Conservation (phyloP, 108 stramenopile genomes). For the Hondaea fermentalgiana region DNA sequence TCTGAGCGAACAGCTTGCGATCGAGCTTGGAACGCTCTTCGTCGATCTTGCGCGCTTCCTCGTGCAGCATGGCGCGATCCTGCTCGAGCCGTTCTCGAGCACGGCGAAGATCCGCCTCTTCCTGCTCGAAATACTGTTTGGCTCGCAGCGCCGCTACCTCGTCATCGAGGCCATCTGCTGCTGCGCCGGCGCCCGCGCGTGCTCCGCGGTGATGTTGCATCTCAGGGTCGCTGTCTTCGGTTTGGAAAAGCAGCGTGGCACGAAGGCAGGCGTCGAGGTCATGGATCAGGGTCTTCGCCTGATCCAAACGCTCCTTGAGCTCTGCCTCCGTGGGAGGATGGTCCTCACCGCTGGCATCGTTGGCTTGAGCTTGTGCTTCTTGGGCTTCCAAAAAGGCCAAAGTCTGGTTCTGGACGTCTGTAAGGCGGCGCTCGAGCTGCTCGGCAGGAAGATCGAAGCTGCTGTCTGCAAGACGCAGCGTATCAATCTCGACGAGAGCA, state of each 20-base stretch:
- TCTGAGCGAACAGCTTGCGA: background rate
- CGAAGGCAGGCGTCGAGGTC: background rate
- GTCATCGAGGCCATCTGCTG: background rate
- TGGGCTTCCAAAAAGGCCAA: background rate
- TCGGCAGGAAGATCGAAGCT: background rate
- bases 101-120: background rate
- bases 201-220: no score
- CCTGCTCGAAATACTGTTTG: background rate
- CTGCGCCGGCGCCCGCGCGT: no score
- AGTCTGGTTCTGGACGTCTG: background rate
- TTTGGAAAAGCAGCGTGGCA: background rate
- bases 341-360: background rate
- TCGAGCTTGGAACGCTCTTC: background rate
- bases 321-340: background rate
- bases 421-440: background rate
- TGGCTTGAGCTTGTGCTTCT: background rate
- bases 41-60: background rate
- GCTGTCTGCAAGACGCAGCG: background rate
- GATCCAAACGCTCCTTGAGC: background rate
- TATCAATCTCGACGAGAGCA: background rate
- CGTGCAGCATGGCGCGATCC: background rate
- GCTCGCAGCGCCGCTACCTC: background rate
- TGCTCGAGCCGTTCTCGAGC: background rate
- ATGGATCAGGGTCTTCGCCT: background rate
- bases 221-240: no score